These are phyloP conservation scores for Chenopodium quinoa DNA, from an alignment of 148 eudicot species.

Conservation along the genomic window DNA sequence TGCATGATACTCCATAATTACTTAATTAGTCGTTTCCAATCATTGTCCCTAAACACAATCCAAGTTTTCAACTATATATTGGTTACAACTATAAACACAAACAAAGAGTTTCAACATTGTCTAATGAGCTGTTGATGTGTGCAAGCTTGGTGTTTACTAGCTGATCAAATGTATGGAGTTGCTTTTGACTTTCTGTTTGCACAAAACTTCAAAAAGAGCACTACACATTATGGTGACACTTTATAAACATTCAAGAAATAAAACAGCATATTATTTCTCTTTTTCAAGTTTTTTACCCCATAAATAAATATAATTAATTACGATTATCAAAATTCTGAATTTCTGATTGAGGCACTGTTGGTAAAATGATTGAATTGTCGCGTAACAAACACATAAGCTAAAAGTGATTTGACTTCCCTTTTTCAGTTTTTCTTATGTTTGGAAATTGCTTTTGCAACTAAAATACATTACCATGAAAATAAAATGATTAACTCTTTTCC, in stretches of 20 bases:
- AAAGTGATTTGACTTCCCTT: conserved; percentile 26
- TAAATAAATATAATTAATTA: too few species aligned
- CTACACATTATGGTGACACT: not conserved
- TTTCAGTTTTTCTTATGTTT: conserved; percentile 1
- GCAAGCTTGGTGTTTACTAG: not conserved
- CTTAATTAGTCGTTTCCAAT: not conserved
- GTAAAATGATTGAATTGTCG: conserved; percentile 24
- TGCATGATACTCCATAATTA: not conserved
- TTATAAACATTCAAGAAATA: not conserved
- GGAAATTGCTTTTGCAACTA: conserved; percentile 13
- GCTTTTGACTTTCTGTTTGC: conserved; percentile 2
- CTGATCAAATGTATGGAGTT: not conserved
- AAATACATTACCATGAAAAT: conserved; percentile 18
- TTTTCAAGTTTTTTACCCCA: too few species aligned
- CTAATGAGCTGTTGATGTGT: conserved; percentile 6
- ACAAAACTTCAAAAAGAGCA: conserved; percentile 10
- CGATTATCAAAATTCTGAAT: not conserved
- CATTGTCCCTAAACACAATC: not conserved
- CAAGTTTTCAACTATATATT: not conserved
- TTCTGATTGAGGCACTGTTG: not conserved
- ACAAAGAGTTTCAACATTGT: not conserved
- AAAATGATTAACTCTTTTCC: conserved; percentile 14
- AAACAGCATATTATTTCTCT: not conserved
- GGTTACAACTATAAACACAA: not conserved
- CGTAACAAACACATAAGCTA: conserved; percentile 19